Base-by-base conservation (phyloP, 495 filamentous ascomycete species). In the Hypomontagnella monticulosa region DNA sequence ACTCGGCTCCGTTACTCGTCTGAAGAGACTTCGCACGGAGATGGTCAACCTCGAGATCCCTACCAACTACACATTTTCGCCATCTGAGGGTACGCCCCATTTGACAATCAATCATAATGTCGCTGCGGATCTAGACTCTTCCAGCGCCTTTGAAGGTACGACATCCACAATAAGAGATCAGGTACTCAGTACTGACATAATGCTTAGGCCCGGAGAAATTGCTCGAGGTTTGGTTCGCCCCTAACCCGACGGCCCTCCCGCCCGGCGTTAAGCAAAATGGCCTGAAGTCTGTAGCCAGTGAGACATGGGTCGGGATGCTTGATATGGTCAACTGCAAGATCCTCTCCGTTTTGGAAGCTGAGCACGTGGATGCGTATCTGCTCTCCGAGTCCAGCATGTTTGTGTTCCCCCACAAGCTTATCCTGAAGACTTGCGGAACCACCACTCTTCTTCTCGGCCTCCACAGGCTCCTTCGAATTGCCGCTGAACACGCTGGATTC, bases 361-460 rank as follows among this genome's bases (percentile, higher is more conserved):
- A 97, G 63, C 87, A 96, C 77, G 89, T 97, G 57, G 96, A 99
- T 75, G 96, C 96, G 66, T 99, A 99, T 71, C 86, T 99, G 32
- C 86, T 99, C 51, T 98, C 95, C 50, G 96, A 99, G 79, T 98
- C 96, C 15, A 98, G 95, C 88, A 91, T 99, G 94, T 99, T 99
- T 76, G 93, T 99, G 67, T 99, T 96, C 76, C 93, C 93, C 18
- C 95, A 99, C 86, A 99, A 99, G 81, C 81, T 99, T 47, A 96
- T 99, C 66, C 83, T 99, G 43, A 99, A 99, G 87, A 99, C 96
- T 9, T 99, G 96, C 72, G 96, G 96, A 51, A 99, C 96, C 5
- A 99, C 96, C 3, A 99, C 96, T 0, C 80, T 99, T 62, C 84
- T 99, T 11, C 88, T 88, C 15, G 96, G 96, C 11, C 82, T 99